Evolutionary conservation across 257 asterid species (phyloP).

Genomic region (Dorcoceras hygrometricum): DNA sequence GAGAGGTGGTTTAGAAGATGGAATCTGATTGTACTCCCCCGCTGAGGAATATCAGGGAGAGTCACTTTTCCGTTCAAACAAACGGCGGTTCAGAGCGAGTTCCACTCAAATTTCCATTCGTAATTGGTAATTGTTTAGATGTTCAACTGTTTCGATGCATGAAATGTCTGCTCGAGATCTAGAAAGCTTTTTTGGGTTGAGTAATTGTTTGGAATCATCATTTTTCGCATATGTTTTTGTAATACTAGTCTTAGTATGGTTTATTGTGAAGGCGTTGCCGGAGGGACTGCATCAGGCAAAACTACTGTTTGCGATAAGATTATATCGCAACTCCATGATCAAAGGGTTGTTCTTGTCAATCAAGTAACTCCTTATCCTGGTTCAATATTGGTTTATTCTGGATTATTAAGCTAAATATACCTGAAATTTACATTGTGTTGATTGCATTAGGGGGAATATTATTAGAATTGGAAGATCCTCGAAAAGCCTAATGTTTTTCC

Average conservation of each 20-base stretch:
- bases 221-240: background rate
- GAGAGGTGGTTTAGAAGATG: constrained; percentile 19
- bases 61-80: constrained; percentile 30
- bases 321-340: constrained; percentile 80
- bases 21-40: constrained; percentile 31
- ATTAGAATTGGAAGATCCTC: too few species aligned
- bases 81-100: constrained; percentile 30
- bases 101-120: constrained; percentile 59
- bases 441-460: background rate
- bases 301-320: constrained; percentile 90
- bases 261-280: constrained; percentile 79
- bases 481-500: too few species aligned
- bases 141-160: too few species aligned
- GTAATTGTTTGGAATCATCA: background rate
- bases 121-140: constrained; percentile 47
- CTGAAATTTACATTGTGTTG: background rate
- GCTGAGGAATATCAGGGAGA: constrained; percentile 18
- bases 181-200: background rate
- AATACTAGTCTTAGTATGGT: background rate
- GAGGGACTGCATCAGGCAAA: constrained; percentile 97
- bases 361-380: constrained; percentile 48
- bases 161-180: too few species aligned
- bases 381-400: background rate
- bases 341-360: constrained; percentile 78
- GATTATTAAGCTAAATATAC: background rate